Percentiles rank a stretch among this genome's conserved stretches.
These are phyloP conservation scores for Lanmaoa pseudosensibilis DNA, from an alignment of 768 basidiomycete species.

Conservation along the genomic window DNA sequence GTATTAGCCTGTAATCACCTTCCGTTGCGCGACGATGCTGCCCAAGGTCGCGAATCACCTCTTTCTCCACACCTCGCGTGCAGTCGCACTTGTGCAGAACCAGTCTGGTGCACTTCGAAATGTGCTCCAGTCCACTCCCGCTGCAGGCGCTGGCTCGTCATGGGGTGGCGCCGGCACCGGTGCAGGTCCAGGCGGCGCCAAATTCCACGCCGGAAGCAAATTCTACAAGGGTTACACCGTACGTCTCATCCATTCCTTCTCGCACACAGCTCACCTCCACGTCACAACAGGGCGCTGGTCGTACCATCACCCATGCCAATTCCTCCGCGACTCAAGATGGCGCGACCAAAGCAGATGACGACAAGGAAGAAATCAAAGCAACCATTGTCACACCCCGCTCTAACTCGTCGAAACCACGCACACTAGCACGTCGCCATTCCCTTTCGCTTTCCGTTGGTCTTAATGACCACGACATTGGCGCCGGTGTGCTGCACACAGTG, in stretches of 20 bases:
- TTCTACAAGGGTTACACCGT: slow-evolving; percentile 72
- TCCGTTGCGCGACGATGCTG: slow-evolving; percentile 50
- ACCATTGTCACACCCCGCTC: slow-evolving; percentile 33
- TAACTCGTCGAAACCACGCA: slow-evolving; percentile 38
- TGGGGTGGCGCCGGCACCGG: slow-evolving; percentile 51
- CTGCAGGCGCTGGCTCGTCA: slow-evolving; percentile 47
- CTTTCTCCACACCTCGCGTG: slow-evolving; percentile 72
- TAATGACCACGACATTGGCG: slow-evolving; percentile 38
- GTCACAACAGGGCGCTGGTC: slow-evolving; percentile 55
- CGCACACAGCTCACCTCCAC: slow-evolving; percentile 3
- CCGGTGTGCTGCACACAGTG: slow-evolving; percentile 60
- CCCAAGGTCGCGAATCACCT: slow-evolving; percentile 82
- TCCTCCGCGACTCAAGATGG: slow-evolving; percentile 56
- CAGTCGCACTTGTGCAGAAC: slow-evolving; percentile 72
- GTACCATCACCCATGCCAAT: slow-evolving; percentile 73
- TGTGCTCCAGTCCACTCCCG: slow-evolving; percentile 62
- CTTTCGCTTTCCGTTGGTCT: slow-evolving; percentile 49
- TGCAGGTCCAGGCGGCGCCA: slow-evolving; percentile 69
- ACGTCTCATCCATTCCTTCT: slow-evolving; percentile 23
- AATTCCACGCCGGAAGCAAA: slow-evolving; percentile 68
- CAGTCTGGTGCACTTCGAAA: slow-evolving; percentile 70
- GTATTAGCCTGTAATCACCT: slow-evolving; percentile 1
- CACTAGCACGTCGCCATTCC: slow-evolving; percentile 59
- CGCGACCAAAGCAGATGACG: slow-evolving; percentile 50
- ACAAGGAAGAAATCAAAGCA: slow-evolving; percentile 49